Base-by-base conservation (phyloP, 208 protist genomes). In the Porcisia hertigi region DNA sequence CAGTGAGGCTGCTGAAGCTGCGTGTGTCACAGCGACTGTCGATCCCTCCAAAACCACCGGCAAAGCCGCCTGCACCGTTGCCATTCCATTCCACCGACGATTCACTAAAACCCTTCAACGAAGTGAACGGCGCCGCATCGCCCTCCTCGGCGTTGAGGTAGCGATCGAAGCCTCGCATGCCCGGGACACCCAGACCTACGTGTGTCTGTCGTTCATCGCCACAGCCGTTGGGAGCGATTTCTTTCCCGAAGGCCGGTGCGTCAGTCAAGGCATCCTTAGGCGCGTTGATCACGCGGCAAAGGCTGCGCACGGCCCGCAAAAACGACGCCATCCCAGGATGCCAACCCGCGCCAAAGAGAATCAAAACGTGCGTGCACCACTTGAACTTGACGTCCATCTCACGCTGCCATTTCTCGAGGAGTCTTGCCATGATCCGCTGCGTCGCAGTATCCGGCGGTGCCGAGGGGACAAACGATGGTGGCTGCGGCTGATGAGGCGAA, bases 331-430 rank as follows among this genome's bases (percentile, higher is more conserved):
- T 84, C 4, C 81, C 79, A 0, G 91, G 88, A 71, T 95, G 84
- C 91, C 91, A 95, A 20, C 77, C 81, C 8, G 78, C 82, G 18
- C 88, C 87, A 79, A 95, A 95, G 70, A 86, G 82, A 41, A 93
- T 55, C 30, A 87, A 39, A 12, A 92, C 71, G 65, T 92, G 81
- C 3, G 82, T 87, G 12, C 71, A 69, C 55, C 11, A 71, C 47
- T 84, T 81, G 36, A 84, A 71, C 52, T 73, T 80, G 23, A 64
- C 43, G 3, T 62, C 23, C 1, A 69, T 69, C 25, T 69, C 69
- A 8, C 76, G 77, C 75, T 83, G 77, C 81, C 84, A 82, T 5
- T 55, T 75, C 18, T 71, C 73, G 16, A 76, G 12, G 69, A 71
- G 43, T n/a, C 34, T 60, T n/a, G 54, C 52, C 57, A 64, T 43